Conservation (phyloP, 768 basidiomycete species). For the Hypholoma fasciculare region DNA sequence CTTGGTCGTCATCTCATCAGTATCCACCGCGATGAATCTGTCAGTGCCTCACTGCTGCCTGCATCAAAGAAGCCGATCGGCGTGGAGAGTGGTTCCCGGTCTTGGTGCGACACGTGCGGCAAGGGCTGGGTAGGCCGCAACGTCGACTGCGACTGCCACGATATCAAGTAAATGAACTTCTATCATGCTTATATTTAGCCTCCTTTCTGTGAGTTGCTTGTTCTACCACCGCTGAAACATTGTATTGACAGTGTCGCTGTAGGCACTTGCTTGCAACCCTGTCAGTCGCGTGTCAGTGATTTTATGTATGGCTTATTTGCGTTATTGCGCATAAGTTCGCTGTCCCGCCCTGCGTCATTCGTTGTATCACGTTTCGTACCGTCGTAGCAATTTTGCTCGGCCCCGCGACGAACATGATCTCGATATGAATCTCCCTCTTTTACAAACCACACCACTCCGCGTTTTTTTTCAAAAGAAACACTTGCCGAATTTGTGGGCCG, state of each 20-base stretch:
- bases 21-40: conserved; percentile 74
- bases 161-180: conserved; percentile 52
- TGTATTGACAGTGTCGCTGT: conserved; percentile 1
- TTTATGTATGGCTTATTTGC: conserved; percentile 26
- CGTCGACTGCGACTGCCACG: conserved; percentile 59
- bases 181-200: conserved; percentile 15
- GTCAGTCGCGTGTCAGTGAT: conserved; percentile 25
- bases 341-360: conserved; percentile 50
- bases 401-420: conserved; percentile 70
- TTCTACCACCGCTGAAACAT: not conserved
- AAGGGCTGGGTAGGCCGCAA: conserved; percentile 62
- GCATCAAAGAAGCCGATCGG: conserved; percentile 58
- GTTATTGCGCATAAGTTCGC: conserved; percentile 24
- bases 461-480: conserved; percentile 3
- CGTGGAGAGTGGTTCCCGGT: conserved; percentile 59
- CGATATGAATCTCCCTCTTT: conserved; percentile 41
- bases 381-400: conserved; percentile 49
- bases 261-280: conserved; percentile 29
- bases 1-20: conserved; percentile 86
- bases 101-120: conserved; percentile 77
- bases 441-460: conserved; percentile 24
- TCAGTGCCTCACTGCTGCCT: conserved; percentile 42
- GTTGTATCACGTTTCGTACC: conserved; percentile 68
- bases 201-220: conserved; percentile 30
- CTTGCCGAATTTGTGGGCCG: conserved; percentile 8